Evolutionary conservation across 179 eudicot genomes (phyloP), one percentile per base, ranked within the genome.

Genomic region (Drosera spatulata): DNA sequence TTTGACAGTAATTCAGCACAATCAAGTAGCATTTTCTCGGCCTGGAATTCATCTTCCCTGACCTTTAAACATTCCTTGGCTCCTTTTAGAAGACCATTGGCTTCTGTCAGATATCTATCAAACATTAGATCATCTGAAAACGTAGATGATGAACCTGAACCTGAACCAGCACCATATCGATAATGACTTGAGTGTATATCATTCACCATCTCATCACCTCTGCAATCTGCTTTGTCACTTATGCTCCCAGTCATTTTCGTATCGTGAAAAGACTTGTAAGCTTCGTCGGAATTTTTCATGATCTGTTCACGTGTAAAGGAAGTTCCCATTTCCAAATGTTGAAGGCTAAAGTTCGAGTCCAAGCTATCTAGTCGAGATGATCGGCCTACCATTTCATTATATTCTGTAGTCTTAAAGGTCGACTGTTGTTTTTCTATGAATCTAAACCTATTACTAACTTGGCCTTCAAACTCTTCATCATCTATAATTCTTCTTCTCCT

Each of bases 1-100:
- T 76, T 77, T 3, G 84, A 70, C 15, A 88, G 89, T 70, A 91
- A 72, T 10, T 64, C 54, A 39, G 96, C 79, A 60, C 95, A 79
- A 41, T 82, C 71, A 53, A 70, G 64, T 47, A 88, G 1, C 74
- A 73, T 75, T 63, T 77, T 70, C 71, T 91, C 96, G 4, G 79
- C 83, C 11, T 63, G 56, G 8, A 50, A 59, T 63, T 84, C 82
- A 55, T 80, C 72, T 49, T 70, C 67, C 42, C 68, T 61, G 9
- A 53, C 60, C 62, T 61, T 76, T 61, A 79, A 70, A 76, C 67
- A 70, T 38, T 78, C 78, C 51, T 85, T 78, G 50, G 93, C 95
- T 78, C 81, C 71, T 72, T 77, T 80, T 46, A 84, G 65, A 67
- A 86, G 83, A 59, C 56, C 55, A 56, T 69, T 79, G 33, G 93